Base-by-base conservation (phyloP, 768 basidiomycete genomes). In the Mycena chlorophos region DNA sequence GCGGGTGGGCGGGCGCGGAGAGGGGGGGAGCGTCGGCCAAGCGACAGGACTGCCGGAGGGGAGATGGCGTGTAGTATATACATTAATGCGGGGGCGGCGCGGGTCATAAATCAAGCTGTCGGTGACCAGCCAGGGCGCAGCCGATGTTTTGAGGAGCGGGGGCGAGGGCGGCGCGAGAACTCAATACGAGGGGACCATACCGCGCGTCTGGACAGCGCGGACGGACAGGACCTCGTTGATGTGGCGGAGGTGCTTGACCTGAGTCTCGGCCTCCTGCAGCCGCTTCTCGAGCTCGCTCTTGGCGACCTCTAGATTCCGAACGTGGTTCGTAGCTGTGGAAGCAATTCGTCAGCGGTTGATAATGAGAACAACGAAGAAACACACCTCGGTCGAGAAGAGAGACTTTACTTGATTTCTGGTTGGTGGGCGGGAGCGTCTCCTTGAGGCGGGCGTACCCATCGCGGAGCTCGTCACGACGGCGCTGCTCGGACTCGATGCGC, bases 331-430 rank as follows among this genome's bases (percentile, higher is more conserved):
- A 38, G 92, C 89, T 87, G 63, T 6, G 58, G 48, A 29, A 23
- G 57, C 29, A 64, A 62, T 55, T 17, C 61, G 37, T 14, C 29
- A 58, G 30, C 30, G 56, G 27, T 52, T 38, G 39, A 47, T 43
- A 27, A 46, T 19, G 16, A 51, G 20, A 38, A 29, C 38, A 47
- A 49, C 22, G 13, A 20, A 22, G n/a, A 30, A 3, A 75, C 83
- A 48, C 65, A 87, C 87, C 86, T 67, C 93, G 85, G 66, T 95
- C 94, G 63, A 96, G 82, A 54, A 95, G 77, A 59, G 87, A 90
- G 51, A 93, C 89, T 76, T 96, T 96, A 82, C 88, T 91, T 10
- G 90, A 86, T 79, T 94, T 91, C 80, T 94, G 91, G 77, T 92
- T 94, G 45, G 88, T 89, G 56, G 87, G 79, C 26, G 94, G 94